Evolutionary conservation across 192 early-diverging fungal species (phyloP).

Genomic region (Haplosporangium gracile): DNA sequence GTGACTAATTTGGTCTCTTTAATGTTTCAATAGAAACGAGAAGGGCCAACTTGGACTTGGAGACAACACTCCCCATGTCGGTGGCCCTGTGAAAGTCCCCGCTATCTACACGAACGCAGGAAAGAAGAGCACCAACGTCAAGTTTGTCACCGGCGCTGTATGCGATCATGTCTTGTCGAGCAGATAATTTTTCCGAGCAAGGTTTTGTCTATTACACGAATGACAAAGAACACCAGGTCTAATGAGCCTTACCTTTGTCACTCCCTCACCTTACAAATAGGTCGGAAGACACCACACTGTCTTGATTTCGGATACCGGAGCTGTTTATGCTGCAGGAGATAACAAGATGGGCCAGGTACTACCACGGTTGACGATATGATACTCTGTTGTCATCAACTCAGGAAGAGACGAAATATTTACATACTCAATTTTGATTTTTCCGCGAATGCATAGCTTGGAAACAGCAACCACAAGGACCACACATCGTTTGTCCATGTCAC

Average conservation of each 20-base stretch:
- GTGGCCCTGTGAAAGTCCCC: slow-evolving; percentile 55
- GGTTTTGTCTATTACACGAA: neutral
- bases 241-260: neutral
- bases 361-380: neutral
- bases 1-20: neutral
- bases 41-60: slow-evolving; percentile 61
- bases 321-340: slow-evolving; percentile 63
- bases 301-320: slow-evolving; percentile 57
- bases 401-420: neutral
- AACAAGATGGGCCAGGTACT: slow-evolving; percentile 63
- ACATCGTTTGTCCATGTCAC: slow-evolving; percentile 45
- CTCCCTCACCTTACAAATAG: neutral
- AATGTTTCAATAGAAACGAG: slow-evolving; percentile 46
- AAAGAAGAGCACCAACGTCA: slow-evolving; percentile 45
- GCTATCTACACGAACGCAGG: slow-evolving; percentile 44
- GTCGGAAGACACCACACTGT: slow-evolving; percentile 63
- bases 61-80: slow-evolving; percentile 27
- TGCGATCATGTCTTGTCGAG: neutral
- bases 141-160: slow-evolving; percentile 59
- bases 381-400: too few species aligned
- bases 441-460: slow-evolving; percentile 37
- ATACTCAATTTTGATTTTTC: neutral
- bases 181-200: neutral
- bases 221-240: neutral
- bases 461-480: slow-evolving; percentile 48